A percentile compares a stretch with the other conserved stretches of the same genome.
These are phyloP conservation scores for Nicotiana tabacum DNA, from an alignment of 257 asterid genomes.

Conservation along the genomic window DNA sequence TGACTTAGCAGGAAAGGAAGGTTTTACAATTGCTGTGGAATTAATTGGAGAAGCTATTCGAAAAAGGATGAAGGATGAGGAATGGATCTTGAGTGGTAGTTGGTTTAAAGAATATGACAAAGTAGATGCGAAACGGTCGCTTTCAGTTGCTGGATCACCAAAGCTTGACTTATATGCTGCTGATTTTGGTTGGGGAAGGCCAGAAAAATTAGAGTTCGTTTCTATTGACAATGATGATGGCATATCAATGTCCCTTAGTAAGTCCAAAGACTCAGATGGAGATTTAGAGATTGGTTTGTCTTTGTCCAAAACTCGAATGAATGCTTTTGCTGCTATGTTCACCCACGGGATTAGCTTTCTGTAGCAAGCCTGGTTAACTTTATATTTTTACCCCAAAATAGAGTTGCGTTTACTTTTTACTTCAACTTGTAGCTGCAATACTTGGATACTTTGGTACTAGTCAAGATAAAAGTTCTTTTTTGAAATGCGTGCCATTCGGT, in stretches of 20 bases:
- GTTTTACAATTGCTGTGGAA: slow-evolving; percentile 20
- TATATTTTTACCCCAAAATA: too few species aligned
- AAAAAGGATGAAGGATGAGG: neutral
- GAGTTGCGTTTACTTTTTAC: too few species aligned
- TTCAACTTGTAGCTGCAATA: too few species aligned
- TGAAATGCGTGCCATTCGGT: too few species aligned
- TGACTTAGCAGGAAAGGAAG: slow-evolving; percentile 21
- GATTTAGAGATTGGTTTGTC: slow-evolving; percentile 29
- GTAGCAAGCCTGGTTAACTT: neutral
- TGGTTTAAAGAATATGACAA: neutral
- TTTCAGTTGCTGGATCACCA: slow-evolving; percentile 22
- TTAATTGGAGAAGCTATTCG: slow-evolving; percentile 12
- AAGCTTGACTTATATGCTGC: slow-evolving; percentile 15
- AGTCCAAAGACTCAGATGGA: slow-evolving; percentile 22
- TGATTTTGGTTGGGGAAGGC: slow-evolving; percentile 31
- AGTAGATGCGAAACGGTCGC: fast-evolving
- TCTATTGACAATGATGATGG: slow-evolving; percentile 15
- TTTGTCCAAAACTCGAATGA: slow-evolving; percentile 19
- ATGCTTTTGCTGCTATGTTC: slow-evolving; percentile 22
- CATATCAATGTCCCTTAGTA: slow-evolving; percentile 14
- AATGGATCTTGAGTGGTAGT: slow-evolving; percentile 9
- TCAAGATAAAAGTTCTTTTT: too few species aligned
- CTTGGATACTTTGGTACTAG: too few species aligned
- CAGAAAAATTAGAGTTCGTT: slow-evolving; percentile 9
- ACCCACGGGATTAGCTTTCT: neutral